Percentiles rank a stretch among this genome's conserved stretches.
Conservation (phyloP, 805 yeast species). For the Brettanomyces sp. region DNA sequence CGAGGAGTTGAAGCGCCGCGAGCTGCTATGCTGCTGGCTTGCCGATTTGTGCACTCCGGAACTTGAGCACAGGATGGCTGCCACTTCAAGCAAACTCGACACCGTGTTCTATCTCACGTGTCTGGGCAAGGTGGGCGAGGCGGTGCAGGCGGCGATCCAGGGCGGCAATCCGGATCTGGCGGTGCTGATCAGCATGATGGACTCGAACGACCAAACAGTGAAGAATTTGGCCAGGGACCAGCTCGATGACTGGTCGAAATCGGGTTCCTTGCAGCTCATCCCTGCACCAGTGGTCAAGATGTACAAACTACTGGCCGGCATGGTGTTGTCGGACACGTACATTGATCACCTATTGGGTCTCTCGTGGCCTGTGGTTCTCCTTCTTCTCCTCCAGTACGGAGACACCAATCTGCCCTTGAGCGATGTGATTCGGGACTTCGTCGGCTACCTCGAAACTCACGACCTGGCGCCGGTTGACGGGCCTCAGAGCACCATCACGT, state of each 20-base stretch:
- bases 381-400: conserved; percentile 56
- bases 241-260: conserved; percentile 53
- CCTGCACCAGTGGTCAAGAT: conserved; percentile 49
- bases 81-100: conserved; percentile 27
- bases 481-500: neutral
- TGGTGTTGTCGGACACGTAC: conserved; percentile 21
- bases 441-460: conserved; percentile 1
- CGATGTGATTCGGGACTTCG: conserved; percentile 22
- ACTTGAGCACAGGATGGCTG: conserved; percentile 19
- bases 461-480: neutral
- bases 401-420: conserved; percentile 29
- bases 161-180: conserved; percentile 63
- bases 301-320: conserved; percentile 56
- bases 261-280: conserved; percentile 31
- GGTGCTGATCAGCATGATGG: conserved; percentile 56
- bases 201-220: conserved; percentile 58
- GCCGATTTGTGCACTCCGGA: conserved; percentile 31
- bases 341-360: conserved; percentile 34
- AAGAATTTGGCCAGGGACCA: conserved; percentile 49
- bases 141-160: conserved; percentile 52
- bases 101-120: conserved; percentile 40
- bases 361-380: conserved; percentile 60
- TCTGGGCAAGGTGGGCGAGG: conserved; percentile 50
- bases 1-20: conserved; percentile 29
- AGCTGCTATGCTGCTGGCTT: conserved; percentile 49